Base-by-base conservation (phyloP, 306 rosid genomes). In the Myrica gale region DNA sequence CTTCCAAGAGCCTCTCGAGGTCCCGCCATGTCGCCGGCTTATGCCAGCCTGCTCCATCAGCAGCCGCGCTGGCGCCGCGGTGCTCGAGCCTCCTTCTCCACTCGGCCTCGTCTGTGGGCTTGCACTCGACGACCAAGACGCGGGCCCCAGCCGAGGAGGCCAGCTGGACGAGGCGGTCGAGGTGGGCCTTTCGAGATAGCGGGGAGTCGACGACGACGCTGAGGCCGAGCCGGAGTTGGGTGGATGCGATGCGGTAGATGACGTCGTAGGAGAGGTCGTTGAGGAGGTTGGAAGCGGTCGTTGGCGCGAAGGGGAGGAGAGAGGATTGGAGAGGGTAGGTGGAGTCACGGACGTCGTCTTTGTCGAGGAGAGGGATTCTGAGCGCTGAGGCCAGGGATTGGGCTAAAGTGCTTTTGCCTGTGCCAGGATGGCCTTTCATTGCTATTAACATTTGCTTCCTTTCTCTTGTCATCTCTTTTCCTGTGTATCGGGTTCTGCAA, bases 341-440 rank as follows among this genome's bases (percentile, higher is more conserved):
- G 78, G 75, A 77, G 82, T 87, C 93, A 43, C 86, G 87, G 19
- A 89, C 26, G 60, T 87, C 93, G 76, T 89, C 93, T 80, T 89
- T 89, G 84, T 89, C 96, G 1, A 91, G 0, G 50, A 87, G 85
- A 67, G 93, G 96, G 73, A 91, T 45, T 69, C 32, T 56, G n/a
- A 89, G 92, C 0, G 86, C 5, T 0, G 79, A 73, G 5, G 93
- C 90, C 80, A 91, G 58, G 78, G 82, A 76, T 5, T 71, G 57
- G 0, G 88, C 93, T 6, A 87, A 20, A 2, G 93, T 89, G 87
- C 83, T 82, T 62, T 91, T 87, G 0, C 93, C 92, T 3, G 80
- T 84, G 0, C 90, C 97, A 0, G 93, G 93, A 68, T 91, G 97
- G 0, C 97, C 92, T 80, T 91, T 91, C 93, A 89, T 87, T 5